Evolutionary conservation across 768 basidiomycete genomes (phyloP), one percentile per base, ranked within the genome.

Genomic region (Tylopilus sp.): DNA sequence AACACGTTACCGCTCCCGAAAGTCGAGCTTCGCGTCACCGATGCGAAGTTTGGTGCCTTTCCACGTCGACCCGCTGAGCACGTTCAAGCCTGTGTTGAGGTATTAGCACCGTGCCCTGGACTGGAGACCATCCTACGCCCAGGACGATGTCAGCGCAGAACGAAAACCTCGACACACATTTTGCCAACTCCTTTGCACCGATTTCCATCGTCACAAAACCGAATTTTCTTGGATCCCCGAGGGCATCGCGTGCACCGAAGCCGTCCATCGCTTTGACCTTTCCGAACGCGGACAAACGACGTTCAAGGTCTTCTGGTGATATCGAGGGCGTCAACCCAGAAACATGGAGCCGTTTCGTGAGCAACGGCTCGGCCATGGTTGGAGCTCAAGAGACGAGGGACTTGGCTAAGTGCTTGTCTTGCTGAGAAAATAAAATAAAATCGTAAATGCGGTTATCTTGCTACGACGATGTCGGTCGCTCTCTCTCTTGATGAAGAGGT

Each of bases 401-500:
- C 42, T 48, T 48, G 20, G 50, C 59, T 18, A 61, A 51, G 45
- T 20, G 22, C 30, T 40, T 22, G 9, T 28, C 45, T 3, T 17
- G n/a, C 20, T 28, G 1, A 1, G 2, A 4, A 47, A 44, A 5
- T n/a, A n/a, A 44, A 53, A 44, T 40, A 53, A 35, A 44, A 2
- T 3, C 28, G 11, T 28, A 28, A 28, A 28, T 28, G 11, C 11
- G 11, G 7, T 11, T 36, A 36, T 36, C n/a, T 18, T 7, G 17
- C 28, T 15, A 36, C 35, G 15, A 36, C n/a, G 3, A 63, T 78
- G 76, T 66, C 75, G 2, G 51, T 13, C 13, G 42, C 64, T 5
- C 58, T 84, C 39, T 85, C 80, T 49, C 80, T 94, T 51, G 94
- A 97, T 65, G 93, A 97, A 78, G 95, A 98, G 67, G 93, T 87